A percentile compares a stretch with the other conserved stretches of the same genome.
phyloP scores from a whole-genome alignment of 495 filamentous ascomycete genomes.

The Tuber brumale region DNA sequence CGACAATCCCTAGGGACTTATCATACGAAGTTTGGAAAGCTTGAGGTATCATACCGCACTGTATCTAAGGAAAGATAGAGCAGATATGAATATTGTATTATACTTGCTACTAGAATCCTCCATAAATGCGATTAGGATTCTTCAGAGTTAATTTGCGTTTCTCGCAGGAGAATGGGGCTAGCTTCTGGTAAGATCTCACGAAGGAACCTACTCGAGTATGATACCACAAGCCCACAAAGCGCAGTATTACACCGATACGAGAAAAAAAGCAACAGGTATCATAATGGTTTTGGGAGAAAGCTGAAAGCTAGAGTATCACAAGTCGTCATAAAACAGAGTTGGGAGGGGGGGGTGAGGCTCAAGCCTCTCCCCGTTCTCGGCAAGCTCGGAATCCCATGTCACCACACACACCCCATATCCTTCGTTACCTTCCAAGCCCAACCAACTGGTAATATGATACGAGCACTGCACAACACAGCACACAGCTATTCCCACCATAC shows the following conservation, averaged over 20 bases:
- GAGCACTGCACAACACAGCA: not conserved
- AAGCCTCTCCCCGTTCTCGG: not conserved
- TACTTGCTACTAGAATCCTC: not conserved
- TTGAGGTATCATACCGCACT: not conserved
- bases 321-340: not conserved
- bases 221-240: not conserved
- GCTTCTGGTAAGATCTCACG: not conserved
- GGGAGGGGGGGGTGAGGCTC: not conserved
- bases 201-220: not conserved
- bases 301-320: not conserved
- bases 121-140: not conserved
- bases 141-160: not conserved
- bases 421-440: not conserved
- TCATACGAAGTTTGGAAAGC: no score
- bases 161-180: not conserved
- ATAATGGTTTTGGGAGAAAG: not conserved
- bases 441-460: not conserved
- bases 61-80: not conserved
- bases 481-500: not conserved
- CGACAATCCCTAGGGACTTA: no score
- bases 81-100: not conserved
- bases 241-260: not conserved
- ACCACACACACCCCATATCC: not conserved
- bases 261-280: not conserved
- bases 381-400: not conserved